Conservation (phyloP, 2,329 filamentous ascomycete genomes). For the Emydomyces testavorans region DNA sequence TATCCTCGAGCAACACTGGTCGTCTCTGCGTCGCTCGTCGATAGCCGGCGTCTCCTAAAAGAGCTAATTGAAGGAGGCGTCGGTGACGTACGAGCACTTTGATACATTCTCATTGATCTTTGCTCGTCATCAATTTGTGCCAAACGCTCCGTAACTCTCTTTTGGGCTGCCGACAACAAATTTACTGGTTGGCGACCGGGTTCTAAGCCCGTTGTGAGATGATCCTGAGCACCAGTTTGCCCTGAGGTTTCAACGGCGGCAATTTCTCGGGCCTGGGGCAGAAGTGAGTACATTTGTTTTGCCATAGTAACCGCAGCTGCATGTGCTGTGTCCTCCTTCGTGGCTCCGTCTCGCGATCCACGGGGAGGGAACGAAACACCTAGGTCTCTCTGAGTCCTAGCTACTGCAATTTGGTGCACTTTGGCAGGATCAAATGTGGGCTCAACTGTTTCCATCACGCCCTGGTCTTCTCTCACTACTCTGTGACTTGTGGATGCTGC, state of each 20-base stretch:
- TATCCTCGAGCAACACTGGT: background rate
- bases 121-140: slow-evolving; percentile 62
- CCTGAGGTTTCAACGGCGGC: slow-evolving; percentile 37
- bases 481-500: slow-evolving; percentile 59
- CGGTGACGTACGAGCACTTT: background rate
- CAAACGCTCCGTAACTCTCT: slow-evolving; percentile 51
- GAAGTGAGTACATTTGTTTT: slow-evolving; percentile 58
- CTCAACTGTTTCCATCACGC: slow-evolving; percentile 33
- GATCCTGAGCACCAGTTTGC: slow-evolving; percentile 13
- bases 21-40: slow-evolving; percentile 46
- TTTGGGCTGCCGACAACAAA: slow-evolving; percentile 41
- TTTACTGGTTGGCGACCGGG: slow-evolving; percentile 19
- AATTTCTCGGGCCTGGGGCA: slow-evolving; percentile 47
- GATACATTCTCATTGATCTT: background rate
- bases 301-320: slow-evolving; percentile 78
- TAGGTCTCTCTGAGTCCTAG: slow-evolving; percentile 59
- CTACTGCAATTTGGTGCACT: slow-evolving; percentile 50
- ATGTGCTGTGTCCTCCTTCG: slow-evolving; percentile 55
- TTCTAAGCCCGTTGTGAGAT: slow-evolving; percentile 15
- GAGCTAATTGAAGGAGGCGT: slow-evolving; percentile 3
- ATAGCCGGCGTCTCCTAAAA: background rate
- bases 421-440: slow-evolving; percentile 42
- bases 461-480: slow-evolving; percentile 26
- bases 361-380: slow-evolving; percentile 61
- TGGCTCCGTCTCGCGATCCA: slow-evolving; percentile 58